phyloP scores from a whole-genome alignment of 495 filamentous ascomycete genomes.

The Hypoxylon lienhwacheense region DNA sequence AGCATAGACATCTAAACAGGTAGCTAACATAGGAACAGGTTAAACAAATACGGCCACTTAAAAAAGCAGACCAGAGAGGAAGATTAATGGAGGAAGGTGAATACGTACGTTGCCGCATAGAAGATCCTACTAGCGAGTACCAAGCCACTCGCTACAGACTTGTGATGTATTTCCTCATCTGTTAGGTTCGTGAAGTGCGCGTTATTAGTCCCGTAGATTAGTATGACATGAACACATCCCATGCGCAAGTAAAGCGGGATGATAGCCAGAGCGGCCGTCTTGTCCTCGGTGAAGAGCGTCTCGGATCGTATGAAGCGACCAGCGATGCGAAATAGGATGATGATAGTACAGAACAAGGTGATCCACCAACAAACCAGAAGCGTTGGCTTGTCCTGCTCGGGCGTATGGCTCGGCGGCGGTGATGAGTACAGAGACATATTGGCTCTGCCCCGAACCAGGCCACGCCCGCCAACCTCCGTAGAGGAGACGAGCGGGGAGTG shows the following conservation, averaged over 20 bases:
- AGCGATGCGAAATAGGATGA: conserved; percentile 74
- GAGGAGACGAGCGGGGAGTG: conserved; percentile 59
- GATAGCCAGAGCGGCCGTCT: conserved; percentile 75
- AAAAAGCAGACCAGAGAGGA: too few species aligned
- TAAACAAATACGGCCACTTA: too few species aligned
- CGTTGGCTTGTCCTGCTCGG: conserved; percentile 68
- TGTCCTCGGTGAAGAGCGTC: conserved; percentile 82
- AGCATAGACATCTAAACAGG: conserved; percentile 10
- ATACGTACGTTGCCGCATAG: conserved; percentile 68
- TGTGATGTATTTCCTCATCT: conserved; percentile 51
- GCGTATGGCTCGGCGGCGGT: conserved; percentile 60
- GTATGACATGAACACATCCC: conserved; percentile 80
- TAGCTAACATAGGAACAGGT: not conserved
- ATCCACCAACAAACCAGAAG: conserved; percentile 95
- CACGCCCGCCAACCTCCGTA: conserved; percentile 63
- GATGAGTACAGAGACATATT: conserved; percentile 58
- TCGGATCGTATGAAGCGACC: conserved; percentile 83
- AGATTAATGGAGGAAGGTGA: not conserved
- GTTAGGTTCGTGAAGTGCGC: conserved; percentile 51
- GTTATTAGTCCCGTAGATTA: conserved; percentile 90
- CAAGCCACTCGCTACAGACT: conserved; percentile 62
- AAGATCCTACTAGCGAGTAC: conserved; percentile 67
- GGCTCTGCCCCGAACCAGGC: conserved; percentile 32
- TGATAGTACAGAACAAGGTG: conserved; percentile 74
- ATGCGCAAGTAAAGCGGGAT: conserved; percentile 82